Conservation (phyloP, 352 stramenopile species). For the Nothophytophthora sp. region DNA sequence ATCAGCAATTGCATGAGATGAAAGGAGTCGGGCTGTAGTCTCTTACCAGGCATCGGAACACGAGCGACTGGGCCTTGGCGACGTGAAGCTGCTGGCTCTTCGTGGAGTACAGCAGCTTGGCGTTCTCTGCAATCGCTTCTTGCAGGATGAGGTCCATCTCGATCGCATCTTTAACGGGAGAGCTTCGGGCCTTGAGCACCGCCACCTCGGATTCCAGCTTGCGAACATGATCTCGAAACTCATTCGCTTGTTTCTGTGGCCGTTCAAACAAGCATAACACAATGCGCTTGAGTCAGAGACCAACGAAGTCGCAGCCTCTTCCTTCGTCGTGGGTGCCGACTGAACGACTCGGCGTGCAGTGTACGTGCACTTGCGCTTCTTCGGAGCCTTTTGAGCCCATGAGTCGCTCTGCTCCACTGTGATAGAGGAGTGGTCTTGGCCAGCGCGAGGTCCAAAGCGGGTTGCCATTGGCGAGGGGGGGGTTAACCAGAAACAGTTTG, state of each 20-base stretch:
- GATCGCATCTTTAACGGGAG: constrained; percentile 10
- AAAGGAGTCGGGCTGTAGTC: no score
- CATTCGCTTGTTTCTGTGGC: constrained; percentile 9
- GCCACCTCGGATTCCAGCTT: constrained; percentile 11
- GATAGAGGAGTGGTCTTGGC: no score
- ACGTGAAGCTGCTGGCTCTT: constrained; percentile 8
- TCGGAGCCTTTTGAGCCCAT: no score
- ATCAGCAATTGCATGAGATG: neutral
- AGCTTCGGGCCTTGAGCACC: no score
- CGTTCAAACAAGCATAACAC: no score
- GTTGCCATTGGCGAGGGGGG: no score
- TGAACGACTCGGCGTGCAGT: constrained; percentile 13
- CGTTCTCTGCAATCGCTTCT: constrained; percentile 3
- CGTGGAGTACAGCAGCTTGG: neutral
- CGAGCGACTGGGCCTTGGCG: constrained; percentile 8
- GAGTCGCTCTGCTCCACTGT: no score
- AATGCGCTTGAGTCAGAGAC: no score
- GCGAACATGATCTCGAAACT: constrained; percentile 5
- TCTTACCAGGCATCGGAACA: constrained; percentile 13
- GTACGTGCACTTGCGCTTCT: constrained; percentile 12
- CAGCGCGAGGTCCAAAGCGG: no score
- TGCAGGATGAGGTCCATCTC: neutral
- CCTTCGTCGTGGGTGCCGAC: no score
- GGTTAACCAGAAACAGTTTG: no score
- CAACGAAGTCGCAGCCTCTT: no score